phyloP scores from a whole-genome alignment of 1,284 basidiomycete species.

The Ganoderma lucidum region DNA sequence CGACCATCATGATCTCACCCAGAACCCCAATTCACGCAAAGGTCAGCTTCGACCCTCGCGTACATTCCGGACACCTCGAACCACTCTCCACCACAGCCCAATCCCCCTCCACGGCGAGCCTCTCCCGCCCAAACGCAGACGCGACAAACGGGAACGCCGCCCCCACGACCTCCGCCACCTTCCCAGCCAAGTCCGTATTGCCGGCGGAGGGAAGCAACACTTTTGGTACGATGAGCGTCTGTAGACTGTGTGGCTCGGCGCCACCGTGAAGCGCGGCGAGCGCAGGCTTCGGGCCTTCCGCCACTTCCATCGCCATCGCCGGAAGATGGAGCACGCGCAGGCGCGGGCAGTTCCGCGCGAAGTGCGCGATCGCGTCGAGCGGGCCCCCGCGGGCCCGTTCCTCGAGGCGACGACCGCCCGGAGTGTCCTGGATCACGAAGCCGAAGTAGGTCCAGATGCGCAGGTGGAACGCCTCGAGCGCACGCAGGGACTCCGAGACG shows the following conservation, averaged over 20 bases:
- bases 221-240: background rate
- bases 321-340: conserved; percentile 1
- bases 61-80: background rate
- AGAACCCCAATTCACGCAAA: background rate
- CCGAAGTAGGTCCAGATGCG: background rate
- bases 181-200: background rate
- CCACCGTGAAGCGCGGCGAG: background rate
- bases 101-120: background rate
- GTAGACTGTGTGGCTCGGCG: background rate
- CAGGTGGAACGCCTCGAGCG: conserved; percentile 1
- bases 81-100: background rate
- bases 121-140: conserved; percentile 4
- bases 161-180: background rate
- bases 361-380: background rate
- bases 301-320: conserved; percentile 1
- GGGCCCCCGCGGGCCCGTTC: conserved; percentile 3
- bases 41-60: background rate
- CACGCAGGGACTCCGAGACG: background rate
- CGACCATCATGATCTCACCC: no score
- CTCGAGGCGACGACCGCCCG: background rate
- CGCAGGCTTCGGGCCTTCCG: background rate
- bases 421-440: background rate
- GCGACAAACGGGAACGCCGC: background rate
- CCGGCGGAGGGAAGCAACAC: background rate
- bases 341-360: background rate